phyloP scores from a whole-genome alignment of 192 early-diverging fungal genomes.

The Coemansia pectinata region DNA sequence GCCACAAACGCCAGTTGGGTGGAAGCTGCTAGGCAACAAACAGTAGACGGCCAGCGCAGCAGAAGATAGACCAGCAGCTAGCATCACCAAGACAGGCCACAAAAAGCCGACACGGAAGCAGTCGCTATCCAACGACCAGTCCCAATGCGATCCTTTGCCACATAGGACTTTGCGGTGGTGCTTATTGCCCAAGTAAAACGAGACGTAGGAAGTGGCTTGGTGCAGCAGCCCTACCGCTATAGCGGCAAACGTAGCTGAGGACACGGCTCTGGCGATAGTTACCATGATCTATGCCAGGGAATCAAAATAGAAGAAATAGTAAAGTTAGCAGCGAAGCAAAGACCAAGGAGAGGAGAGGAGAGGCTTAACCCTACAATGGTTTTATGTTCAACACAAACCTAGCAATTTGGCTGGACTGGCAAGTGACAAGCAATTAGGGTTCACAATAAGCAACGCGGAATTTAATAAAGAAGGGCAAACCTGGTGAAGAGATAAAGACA shows the following conservation, averaged over 20 bases:
- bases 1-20: neutral
- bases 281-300: neutral
- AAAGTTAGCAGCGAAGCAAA: neutral
- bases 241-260: neutral
- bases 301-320: neutral
- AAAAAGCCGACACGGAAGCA: slow-evolving; percentile 15
- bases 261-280: neutral
- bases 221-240: neutral
- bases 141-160: slow-evolving; percentile 3
- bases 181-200: neutral
- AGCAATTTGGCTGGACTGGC: too few relatives aligned
- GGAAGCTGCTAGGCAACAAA: neutral
- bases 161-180: neutral
- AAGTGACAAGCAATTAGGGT: too few relatives aligned
- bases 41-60: neutral
- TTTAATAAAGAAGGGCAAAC: too few relatives aligned
- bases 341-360: neutral
- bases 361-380: neutral
- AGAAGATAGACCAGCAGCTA: neutral
- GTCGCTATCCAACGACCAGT: slow-evolving; percentile 12
- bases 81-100: slow-evolving; percentile 25
- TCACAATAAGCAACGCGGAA: too few relatives aligned
- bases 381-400: too few relatives aligned
- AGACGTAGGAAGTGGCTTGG: neutral
- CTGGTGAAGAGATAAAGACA: too few relatives aligned